These are phyloP conservation scores for Tubosaeta brunneosetosa DNA, from an alignment of 768 basidiomycete genomes.

Conservation along the genomic window DNA sequence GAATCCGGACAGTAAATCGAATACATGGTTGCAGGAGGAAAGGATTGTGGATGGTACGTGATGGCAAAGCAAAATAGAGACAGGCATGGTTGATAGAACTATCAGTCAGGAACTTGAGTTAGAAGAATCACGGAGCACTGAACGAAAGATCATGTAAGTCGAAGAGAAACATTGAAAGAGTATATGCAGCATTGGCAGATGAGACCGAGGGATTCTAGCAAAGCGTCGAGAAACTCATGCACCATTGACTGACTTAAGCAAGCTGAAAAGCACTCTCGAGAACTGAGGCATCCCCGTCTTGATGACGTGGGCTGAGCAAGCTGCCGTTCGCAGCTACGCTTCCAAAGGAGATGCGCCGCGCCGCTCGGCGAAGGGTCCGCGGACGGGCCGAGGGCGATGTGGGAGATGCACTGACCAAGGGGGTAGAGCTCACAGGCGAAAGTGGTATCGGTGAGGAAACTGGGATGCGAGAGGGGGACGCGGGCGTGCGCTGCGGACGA, in stretches of 20 bases:
- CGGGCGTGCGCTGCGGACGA: conserved; percentile 34
- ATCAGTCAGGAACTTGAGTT: conserved; percentile 1
- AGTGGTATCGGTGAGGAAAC: conserved; percentile 26
- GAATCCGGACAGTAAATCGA: background rate
- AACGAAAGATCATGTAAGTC: background rate
- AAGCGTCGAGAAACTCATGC: conserved; percentile 6
- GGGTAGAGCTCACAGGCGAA: conserved; percentile 9
- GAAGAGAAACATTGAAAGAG: background rate
- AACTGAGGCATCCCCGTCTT: conserved; percentile 32
- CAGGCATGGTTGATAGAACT: background rate
- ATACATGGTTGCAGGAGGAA: background rate
- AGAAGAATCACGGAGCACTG: background rate
- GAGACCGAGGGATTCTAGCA: background rate
- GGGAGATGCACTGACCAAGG: conserved; percentile 8
- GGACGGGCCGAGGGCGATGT: conserved; percentile 19
- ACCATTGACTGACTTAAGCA: conserved; percentile 31
- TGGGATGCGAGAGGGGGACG: conserved; percentile 29
- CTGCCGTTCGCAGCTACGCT: conserved; percentile 33
- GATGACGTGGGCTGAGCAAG: conserved; percentile 33
- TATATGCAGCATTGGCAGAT: conserved; percentile 9
- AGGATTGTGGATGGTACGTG: background rate
- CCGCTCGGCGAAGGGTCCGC: conserved; percentile 33
- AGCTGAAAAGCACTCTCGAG: conserved; percentile 75
- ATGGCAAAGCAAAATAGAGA: background rate
- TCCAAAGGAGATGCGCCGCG: conserved; percentile 64